A percentile compares a stretch with the other conserved stretches of the same genome.
phyloP scores from a whole-genome alignment of 2,329 filamentous ascomycete genomes.

The Paecilomyces dactylethromorphus region DNA sequence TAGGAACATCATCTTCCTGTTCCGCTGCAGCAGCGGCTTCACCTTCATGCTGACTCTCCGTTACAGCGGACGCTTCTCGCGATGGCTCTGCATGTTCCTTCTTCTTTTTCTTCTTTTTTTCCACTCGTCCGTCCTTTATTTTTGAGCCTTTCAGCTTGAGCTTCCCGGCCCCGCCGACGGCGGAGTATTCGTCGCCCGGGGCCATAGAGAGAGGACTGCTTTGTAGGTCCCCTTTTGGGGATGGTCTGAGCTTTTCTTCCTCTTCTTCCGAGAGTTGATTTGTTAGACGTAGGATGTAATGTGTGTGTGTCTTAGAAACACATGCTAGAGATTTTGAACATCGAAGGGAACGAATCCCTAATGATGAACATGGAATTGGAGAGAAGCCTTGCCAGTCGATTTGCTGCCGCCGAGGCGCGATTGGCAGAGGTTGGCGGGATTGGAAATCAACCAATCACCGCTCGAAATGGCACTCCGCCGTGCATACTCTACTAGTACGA shows the following conservation, averaged over 20 bases:
- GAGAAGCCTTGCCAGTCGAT: not conserved
- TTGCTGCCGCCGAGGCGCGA: not conserved
- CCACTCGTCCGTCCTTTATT: slow-evolving; percentile 44
- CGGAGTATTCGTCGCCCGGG: slow-evolving; percentile 60
- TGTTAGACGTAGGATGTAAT: not conserved
- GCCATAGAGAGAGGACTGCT: slow-evolving; percentile 1
- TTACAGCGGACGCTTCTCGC: not conserved
- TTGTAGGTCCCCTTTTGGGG: slow-evolving; percentile 8
- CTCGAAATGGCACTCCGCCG: not conserved
- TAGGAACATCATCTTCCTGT: slow-evolving; percentile 11
- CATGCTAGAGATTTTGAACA: not conserved
- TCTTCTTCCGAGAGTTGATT: not conserved
- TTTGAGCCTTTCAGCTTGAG: slow-evolving; percentile 79
- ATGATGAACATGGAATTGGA: not conserved
- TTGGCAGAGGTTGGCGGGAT: not conserved
- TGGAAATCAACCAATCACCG: not conserved
- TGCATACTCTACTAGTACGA: not conserved
- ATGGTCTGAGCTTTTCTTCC: not conserved
- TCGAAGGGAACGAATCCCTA: not conserved
- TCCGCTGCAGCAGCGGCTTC: not conserved
- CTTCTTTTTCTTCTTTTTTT: slow-evolving; percentile 45
- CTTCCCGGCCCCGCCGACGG: slow-evolving; percentile 61
- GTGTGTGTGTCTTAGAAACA: not conserved
- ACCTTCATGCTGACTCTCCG: not conserved
- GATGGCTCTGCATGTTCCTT: slow-evolving; percentile 6